These are phyloP conservation scores for Mentha longifolia DNA, from an alignment of 257 asterid genomes.

Conservation along the genomic window DNA sequence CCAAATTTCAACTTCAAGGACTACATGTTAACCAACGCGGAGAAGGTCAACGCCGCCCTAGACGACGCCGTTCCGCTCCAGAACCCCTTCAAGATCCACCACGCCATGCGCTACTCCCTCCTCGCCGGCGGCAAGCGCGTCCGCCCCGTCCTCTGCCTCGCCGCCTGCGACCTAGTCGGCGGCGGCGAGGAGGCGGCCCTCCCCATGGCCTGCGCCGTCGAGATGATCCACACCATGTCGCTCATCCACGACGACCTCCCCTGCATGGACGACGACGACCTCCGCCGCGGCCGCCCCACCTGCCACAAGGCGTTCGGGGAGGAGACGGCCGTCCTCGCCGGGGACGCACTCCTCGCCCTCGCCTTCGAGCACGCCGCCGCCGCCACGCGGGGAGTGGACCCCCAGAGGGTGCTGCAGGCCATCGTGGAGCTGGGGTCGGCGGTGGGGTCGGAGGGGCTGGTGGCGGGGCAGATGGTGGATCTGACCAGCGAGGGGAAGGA, in stretches of 20 bases:
- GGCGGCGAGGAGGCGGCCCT: conserved; percentile 63
- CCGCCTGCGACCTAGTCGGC: conserved; percentile 66
- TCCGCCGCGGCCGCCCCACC: conserved; percentile 68
- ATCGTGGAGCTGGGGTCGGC: conserved; percentile 61
- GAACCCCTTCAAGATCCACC: conserved; percentile 55
- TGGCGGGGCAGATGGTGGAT: conserved; percentile 71
- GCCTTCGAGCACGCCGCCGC: conserved; percentile 65
- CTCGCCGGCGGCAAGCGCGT: conserved; percentile 74
- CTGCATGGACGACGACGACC: conserved; percentile 71
- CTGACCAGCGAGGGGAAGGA: conserved; percentile 55
- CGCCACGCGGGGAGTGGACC: conserved; percentile 38
- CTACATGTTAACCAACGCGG: conserved; percentile 53
- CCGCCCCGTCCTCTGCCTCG: conserved; percentile 66
- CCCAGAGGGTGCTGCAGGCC: conserved; percentile 45
- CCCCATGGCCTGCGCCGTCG: conserved; percentile 66
- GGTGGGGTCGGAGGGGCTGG: conserved; percentile 64
- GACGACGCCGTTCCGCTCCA: conserved; percentile 64
- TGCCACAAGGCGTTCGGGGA: conserved; percentile 68
- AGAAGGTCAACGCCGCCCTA: conserved; percentile 51
- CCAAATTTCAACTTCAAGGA: conserved; percentile 53
- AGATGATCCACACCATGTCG: conserved; percentile 83
- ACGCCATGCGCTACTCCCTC: conserved; percentile 75
- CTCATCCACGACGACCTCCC: conserved; percentile 80
- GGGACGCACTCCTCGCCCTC: conserved; percentile 67
- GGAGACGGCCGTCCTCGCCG: conserved; percentile 65